Evolutionary conservation across 2,329 filamentous ascomycete species (phyloP), one percentile per base, ranked within the genome.

Genomic region (Leptographium radiaticola): DNA sequence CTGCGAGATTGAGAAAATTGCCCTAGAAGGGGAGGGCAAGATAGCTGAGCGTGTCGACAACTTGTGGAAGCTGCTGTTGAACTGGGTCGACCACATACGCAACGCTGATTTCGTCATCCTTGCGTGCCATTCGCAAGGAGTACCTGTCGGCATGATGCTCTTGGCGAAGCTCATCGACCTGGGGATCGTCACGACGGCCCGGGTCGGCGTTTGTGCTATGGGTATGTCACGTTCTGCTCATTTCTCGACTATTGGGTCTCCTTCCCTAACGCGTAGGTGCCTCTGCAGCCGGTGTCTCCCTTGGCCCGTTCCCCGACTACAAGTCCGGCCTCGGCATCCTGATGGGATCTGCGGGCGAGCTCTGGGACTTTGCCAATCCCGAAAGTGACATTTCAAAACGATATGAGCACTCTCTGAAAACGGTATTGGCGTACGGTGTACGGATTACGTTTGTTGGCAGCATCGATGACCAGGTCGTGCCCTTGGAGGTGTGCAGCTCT

Each of bases 391-490:
- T 96, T 13, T 91, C 89, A 0, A 84, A 85, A 62, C 81, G 87
- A 60, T 94, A 96, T 60, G 82, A 88, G 61, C 74, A 81, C 33
- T 82, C 89, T 0, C 71, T 97, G 4, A 82, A 86, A 62, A 79
- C 79, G 11, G 84, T 86, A 2, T 72, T 98, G 8, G 77, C 83
- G 16, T 85, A 88, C 62, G 89, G 90, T 13, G 87, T 87, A 15
- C 81, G 88, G 43, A 80, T 97, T 49, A 86, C 89, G 0, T 96
- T 90, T 65, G 77, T 95, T 56, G 91, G 91, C 53, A 96, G 90
- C 67, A 94, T 98, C 51, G 93, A 98, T 66, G 93, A 98, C 67
- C 93, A 98, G 67, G 75, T 98, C 2, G 90, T 98, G 15, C 91
- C 90, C 5, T 74, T 98, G 64, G 91, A 96, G 75, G 85, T 87